Base-by-base conservation (phyloP, 2,329 filamentous ascomycete species). In the Fusarium clavum region DNA sequence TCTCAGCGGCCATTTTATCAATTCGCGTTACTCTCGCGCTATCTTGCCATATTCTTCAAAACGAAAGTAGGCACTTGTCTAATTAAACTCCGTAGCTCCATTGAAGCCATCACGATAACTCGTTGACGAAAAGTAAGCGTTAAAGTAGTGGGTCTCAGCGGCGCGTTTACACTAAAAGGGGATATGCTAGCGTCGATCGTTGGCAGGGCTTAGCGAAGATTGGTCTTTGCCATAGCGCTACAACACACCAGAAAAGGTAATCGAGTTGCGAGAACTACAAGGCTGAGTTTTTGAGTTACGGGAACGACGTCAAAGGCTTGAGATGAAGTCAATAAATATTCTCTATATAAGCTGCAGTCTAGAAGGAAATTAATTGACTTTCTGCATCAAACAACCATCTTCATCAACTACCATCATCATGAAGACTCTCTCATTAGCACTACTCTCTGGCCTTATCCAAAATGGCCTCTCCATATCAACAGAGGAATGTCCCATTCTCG, bases 401-500 rank as follows among this genome's bases (percentile, higher is more conserved):
- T 38, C 18, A 53, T 8, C 6, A 18, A 53, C 4, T 2, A 16
- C 18, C 22, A 10, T 29, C 10, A 41, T 41, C 6, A 52, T 27
- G 48, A 53, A 24, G 18, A 41, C 18, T 7, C 9, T 22, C n/a
- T 29, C 13, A 0, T 27, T 41, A 9, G 18, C 20, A 29, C 18
- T 43, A 2, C 13, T 53, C 20, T 27, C 7, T 2, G n/a, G n/a
- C 18, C 13, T 53, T 1, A 2, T 18, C 7, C 32, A 5, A 2
- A 18, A 41, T 13, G 34, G 13, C 5, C 10, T 53, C 1, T n/a
- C 32, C 2, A 34, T 27, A 2, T 34, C 49, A 13, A 53, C 49
- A 7, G 24, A 41, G 4, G 49, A 53, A 41, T 53, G 49, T 8
- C 49, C 34, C 3, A 53, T 57, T 12, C 40, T 75, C 0, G 75